Percentiles rank a stretch among this genome's conserved stretches.
phyloP scores from a whole-genome alignment of 2,329 filamentous ascomycete genomes.

The Aspergillus latus region DNA sequence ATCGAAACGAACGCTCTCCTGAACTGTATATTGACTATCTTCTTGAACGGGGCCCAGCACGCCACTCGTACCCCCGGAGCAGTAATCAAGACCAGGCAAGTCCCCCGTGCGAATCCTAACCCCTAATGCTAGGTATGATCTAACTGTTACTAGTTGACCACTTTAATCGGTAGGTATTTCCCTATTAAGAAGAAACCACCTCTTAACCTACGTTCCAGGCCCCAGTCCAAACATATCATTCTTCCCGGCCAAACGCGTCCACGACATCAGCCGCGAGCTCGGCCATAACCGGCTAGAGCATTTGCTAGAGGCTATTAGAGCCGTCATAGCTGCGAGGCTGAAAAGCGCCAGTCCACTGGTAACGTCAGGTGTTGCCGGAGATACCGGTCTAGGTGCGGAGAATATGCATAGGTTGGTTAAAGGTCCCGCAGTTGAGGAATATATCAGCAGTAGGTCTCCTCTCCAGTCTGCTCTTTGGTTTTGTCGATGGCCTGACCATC shows the following conservation, averaged over 20 bases:
- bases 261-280: slow-evolving; percentile 7
- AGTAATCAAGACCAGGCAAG: neutral
- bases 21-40: slow-evolving; percentile 10
- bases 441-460: neutral
- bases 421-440: neutral
- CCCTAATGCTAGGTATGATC: neutral
- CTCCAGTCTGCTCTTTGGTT: too few species aligned
- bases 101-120: neutral
- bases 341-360: neutral
- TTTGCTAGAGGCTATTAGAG: slow-evolving; percentile 7
- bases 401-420: neutral
- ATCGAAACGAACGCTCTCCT: neutral
- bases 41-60: slow-evolving; percentile 3
- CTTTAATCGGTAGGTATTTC: neutral
- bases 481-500: neutral
- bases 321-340: slow-evolving; percentile 7
- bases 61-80: neutral
- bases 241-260: slow-evolving; percentile 10
- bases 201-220: neutral
- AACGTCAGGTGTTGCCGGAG: neutral
- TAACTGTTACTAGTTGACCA: neutral
- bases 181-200: neutral
- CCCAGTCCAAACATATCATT: slow-evolving; percentile 13
- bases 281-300: slow-evolving; percentile 10
- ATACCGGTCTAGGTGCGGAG: too few species aligned